A percentile compares a stretch with the other conserved stretches of the same genome.
These are phyloP conservation scores for Lophiostoma macrostomum DNA, from an alignment of 495 filamentous ascomycete species.

Conservation along the genomic window DNA sequence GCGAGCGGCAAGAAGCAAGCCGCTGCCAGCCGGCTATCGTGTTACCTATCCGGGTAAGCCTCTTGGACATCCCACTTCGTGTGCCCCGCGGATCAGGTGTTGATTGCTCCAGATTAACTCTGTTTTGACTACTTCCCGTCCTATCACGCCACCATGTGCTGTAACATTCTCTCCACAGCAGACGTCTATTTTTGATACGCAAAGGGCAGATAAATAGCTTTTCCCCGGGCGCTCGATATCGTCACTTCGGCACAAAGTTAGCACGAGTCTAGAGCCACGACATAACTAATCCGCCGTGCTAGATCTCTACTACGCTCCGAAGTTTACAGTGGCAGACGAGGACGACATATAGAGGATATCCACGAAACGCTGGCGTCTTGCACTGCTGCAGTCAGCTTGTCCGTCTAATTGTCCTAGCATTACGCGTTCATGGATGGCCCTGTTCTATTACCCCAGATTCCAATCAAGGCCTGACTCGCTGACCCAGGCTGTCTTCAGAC, in stretches of 20 bases:
- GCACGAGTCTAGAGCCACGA: not conserved
- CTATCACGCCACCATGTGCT: constrained; percentile 24
- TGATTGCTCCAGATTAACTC: constrained; percentile 14
- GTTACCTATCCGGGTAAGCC: constrained; percentile 6
- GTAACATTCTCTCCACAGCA: not conserved
- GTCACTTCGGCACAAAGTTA: not conserved
- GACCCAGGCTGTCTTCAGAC: too few species aligned
- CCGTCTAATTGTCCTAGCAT: not conserved
- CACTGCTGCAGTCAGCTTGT: not conserved
- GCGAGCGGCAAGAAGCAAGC: constrained; percentile 14
- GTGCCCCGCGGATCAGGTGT: constrained; percentile 23
- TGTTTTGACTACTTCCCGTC: not conserved
- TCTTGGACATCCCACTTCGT: constrained; percentile 18
- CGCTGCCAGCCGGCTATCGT: not conserved
- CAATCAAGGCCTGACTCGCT: too few species aligned
- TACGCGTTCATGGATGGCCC: not conserved
- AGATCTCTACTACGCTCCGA: too few species aligned
- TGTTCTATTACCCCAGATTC: not conserved
- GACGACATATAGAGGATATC: not conserved
- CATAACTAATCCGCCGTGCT: not conserved
- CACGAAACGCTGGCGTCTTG: not conserved
- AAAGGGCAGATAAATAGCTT: not conserved
- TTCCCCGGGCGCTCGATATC: not conserved
- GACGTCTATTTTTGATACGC: not conserved
- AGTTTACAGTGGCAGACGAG: not conserved